Base-by-base conservation (phyloP, 139 green algal genomes). In the Haematococcus lacustris region DNA sequence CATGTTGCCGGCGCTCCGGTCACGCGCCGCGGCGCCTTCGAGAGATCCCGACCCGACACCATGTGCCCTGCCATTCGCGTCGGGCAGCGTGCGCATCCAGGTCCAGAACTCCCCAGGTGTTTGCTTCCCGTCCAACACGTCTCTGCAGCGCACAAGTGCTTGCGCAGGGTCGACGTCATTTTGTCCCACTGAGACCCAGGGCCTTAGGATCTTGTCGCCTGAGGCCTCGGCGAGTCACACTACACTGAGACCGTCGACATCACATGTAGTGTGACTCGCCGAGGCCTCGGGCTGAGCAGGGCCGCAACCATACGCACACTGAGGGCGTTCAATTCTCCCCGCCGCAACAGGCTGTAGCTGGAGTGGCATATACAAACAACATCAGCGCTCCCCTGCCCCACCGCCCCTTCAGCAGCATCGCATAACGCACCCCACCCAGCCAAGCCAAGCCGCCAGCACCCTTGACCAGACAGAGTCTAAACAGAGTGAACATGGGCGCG, bases 1-100 rank as follows among this genome's bases (percentile, higher is more conserved):
- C n/a, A n/a, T n/a, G n/a, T n/a, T n/a, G n/a, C n/a, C n/a, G n/a
- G n/a, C n/a, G n/a, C n/a, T n/a, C n/a, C n/a, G n/a, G n/a, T n/a
- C n/a, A n/a, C n/a, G n/a, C n/a, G n/a, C n/a, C n/a, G n/a, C n/a
- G n/a, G n/a, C n/a, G n/a, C n/a, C n/a, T n/a, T n/a, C n/a, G n/a
- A 92, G 76, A 26, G 76, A 86, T 13, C 87, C 87, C 17, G 71
- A n/a, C 9, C 71, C 43, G 32, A 88, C 76, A 30, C 87, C 86
- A 28, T 88, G 79, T 0, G 60, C 53, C 7, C 76, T 66, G 21
- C 83, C 84, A 51, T 90, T 88, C 28, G 75, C 75, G 57, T 88
- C 78, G 0, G 84, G 83, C 70, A 88, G 34, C 1, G 50, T 74
- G n/a, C 35, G 43, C 72, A 90, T 70, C 76, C 73, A 85, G 38